These are phyloP conservation scores for Suillus paluster DNA, from an alignment of 768 basidiomycete species.

Conservation along the genomic window DNA sequence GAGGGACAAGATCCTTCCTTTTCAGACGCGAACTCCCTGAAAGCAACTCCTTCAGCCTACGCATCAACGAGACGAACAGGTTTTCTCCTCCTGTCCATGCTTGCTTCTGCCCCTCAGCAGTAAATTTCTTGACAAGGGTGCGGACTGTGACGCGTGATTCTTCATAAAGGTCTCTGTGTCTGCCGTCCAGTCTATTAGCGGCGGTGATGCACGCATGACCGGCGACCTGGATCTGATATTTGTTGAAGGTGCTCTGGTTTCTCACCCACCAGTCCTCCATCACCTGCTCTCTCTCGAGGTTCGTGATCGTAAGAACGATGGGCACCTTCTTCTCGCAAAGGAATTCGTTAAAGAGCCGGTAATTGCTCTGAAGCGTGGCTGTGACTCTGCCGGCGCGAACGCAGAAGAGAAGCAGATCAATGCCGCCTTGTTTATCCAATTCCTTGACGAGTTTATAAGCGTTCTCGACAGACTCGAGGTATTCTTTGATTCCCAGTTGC, in stretches of 20 bases:
- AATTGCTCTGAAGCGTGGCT: slow-evolving; percentile 41
- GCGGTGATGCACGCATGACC: slow-evolving; percentile 43
- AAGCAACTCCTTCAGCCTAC: slow-evolving; percentile 26
- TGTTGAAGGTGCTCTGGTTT: slow-evolving; percentile 21
- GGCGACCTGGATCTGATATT: slow-evolving; percentile 29
- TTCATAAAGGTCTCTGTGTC: slow-evolving; percentile 24
- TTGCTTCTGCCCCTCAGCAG: background rate
- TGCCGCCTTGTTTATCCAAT: slow-evolving; percentile 36
- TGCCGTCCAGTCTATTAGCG: slow-evolving; percentile 22
- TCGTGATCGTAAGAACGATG: slow-evolving; percentile 34
- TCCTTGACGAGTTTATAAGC: slow-evolving; percentile 37
- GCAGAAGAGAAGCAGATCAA: slow-evolving; percentile 48
- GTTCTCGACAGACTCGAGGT: slow-evolving; percentile 31
- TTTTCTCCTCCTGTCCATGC: background rate
- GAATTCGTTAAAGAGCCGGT: slow-evolving; percentile 42
- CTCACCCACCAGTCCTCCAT: slow-evolving; percentile 24
- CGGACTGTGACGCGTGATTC: slow-evolving; percentile 24
- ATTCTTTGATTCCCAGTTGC: slow-evolving; percentile 31
- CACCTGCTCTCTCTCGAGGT: slow-evolving; percentile 28
- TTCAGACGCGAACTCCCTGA: slow-evolving; percentile 14
- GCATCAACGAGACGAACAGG: slow-evolving; percentile 28
- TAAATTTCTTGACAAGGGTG: slow-evolving; percentile 18
- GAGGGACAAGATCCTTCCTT: slow-evolving; percentile 27
- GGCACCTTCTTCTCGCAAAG: slow-evolving; percentile 38
- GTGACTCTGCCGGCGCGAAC: slow-evolving; percentile 45